phyloP scores from a whole-genome alignment of 768 basidiomycete species.

The Gymnopilus junonius region DNA sequence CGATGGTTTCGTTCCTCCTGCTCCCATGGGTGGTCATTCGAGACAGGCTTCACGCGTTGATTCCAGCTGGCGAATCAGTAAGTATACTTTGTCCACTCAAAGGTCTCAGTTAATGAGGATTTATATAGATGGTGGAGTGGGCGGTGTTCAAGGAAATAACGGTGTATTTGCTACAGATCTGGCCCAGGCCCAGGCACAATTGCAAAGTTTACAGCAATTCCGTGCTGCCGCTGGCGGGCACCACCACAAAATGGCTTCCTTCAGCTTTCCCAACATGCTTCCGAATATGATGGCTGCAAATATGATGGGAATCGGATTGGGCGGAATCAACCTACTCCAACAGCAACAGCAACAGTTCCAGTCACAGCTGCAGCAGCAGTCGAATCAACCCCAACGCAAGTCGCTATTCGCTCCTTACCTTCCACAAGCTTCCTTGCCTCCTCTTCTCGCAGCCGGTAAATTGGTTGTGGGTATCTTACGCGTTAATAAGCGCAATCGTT shows the following conservation, averaged over 20 bases:
- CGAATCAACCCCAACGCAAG: slow-evolving; percentile 92
- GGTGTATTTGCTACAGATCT: slow-evolving; percentile 76
- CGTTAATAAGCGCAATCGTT: slow-evolving; percentile 98
- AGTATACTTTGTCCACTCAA: slow-evolving; percentile 33
- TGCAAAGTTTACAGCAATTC: slow-evolving; percentile 96
- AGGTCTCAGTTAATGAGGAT: slow-evolving; percentile 14
- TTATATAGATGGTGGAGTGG: slow-evolving; percentile 73
- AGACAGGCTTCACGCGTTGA: slow-evolving; percentile 77
- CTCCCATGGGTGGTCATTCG: slow-evolving; percentile 68
- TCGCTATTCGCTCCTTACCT: slow-evolving; percentile 98
- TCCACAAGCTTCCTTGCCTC: slow-evolving; percentile 96
- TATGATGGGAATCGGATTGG: slow-evolving; percentile 89
- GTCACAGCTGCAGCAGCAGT: slow-evolving; percentile 93
- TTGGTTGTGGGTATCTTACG: slow-evolving; percentile 96
- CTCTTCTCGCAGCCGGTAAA: slow-evolving; percentile 95
- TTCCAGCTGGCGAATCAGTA: slow-evolving; percentile 90
- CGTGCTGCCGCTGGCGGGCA: slow-evolving; percentile 93
- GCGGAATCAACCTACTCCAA: slow-evolving; percentile 84
- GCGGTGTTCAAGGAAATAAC: slow-evolving; percentile 63
- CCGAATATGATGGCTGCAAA: slow-evolving; percentile 98
- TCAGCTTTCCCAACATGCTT: slow-evolving; percentile 97
- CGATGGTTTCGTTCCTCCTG: slow-evolving; percentile 74
- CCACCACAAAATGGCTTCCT: slow-evolving; percentile 96
- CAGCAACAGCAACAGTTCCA: slow-evolving; percentile 96
- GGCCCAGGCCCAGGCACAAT: slow-evolving; percentile 95